Base-by-base conservation (phyloP, 768 basidiomycete genomes). In the Phylloporus sp. region DNA sequence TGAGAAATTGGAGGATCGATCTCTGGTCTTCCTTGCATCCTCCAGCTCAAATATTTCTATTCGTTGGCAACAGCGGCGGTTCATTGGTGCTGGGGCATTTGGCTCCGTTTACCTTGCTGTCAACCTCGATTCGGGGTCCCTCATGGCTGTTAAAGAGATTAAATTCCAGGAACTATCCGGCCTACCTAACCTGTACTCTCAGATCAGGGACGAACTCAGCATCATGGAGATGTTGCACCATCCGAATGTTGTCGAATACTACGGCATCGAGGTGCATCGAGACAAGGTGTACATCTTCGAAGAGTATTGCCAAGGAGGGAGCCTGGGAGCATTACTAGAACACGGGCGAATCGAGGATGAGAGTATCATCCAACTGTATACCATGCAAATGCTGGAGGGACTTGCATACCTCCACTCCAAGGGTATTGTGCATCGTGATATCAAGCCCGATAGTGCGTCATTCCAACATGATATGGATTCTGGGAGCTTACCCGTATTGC, bases 121-220 rank as follows among this genome's bases (percentile, higher is more conserved):
- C 68, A 98, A 98, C 64, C 76, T 98, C 45, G 96, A 98, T 62
- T 86, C 89, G 1, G 91, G 94, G 37, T 87, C 88, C 34, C 81
- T 97, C 50, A 97, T 99, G 93, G 96, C 96, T 9, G 96, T 97
- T 59, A 99, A 99, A 71, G 96, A 98, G 71, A 92, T 98, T 65
- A 91, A 92, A 49, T 95, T 94, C 66, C 92, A 94, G 62, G 95
- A 97, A 64, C 72, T 95, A 11, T 82, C 90, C 6, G 90, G 90
- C 17, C 70, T 91, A 42, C 88, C 94, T 4, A 90, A 81, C 52
- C 75, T 98, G 22, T 90, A 91, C 69, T 78, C 88, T 42, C 90
- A 94, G 62, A 96, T 98, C 68, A 86, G 82, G 64, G 93, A 98
- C 63, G 96, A 99, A 69, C 81, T 96, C 45, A 84, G 81, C 55